Percentiles rank a stretch among this genome's conserved stretches.
Evolutionary conservation across 2,329 filamentous ascomycete genomes (phyloP).

Genomic region (Fusarium irregulare): DNA sequence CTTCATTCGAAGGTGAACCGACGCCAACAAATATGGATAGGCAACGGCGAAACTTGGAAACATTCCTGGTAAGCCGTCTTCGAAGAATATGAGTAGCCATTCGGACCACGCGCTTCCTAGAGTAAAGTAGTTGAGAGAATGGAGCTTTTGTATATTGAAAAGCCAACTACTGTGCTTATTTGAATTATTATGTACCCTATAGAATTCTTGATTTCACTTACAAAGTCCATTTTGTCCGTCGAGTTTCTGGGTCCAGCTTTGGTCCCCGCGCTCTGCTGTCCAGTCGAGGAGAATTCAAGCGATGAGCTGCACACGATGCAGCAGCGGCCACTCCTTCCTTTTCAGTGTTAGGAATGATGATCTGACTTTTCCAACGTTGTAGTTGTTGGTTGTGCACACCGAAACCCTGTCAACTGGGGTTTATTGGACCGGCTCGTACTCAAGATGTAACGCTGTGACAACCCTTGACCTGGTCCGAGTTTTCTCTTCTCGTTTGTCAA

Average conservation of each 20-base stretch:
- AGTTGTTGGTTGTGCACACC: not conserved
- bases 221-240: not conserved
- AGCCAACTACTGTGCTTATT: too few relatives aligned
- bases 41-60: not conserved
- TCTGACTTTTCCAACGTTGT: not conserved
- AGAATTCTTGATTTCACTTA: accelerated
- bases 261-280: accelerated
- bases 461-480: not conserved
- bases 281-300: not conserved
- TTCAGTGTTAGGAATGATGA: not conserved
- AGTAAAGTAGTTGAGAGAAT: not conserved
- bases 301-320: not conserved
- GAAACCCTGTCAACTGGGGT: not conserved
- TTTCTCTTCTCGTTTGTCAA: not conserved
- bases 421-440: not conserved
- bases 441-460: not conserved
- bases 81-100: not conserved
- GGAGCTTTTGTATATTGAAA: too few relatives aligned
- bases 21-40: not conserved
- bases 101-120: not conserved
- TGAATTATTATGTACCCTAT: too few relatives aligned
- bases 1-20: not conserved
- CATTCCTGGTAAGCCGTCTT: not conserved
- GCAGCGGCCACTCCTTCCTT: not conserved
- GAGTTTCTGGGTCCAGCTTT: too few relatives aligned